A percentile compares a stretch with the other conserved stretches of the same genome.
These are phyloP conservation scores for Claviceps sp. DNA, from an alignment of 2,329 filamentous ascomycete genomes.

Conservation along the genomic window DNA sequence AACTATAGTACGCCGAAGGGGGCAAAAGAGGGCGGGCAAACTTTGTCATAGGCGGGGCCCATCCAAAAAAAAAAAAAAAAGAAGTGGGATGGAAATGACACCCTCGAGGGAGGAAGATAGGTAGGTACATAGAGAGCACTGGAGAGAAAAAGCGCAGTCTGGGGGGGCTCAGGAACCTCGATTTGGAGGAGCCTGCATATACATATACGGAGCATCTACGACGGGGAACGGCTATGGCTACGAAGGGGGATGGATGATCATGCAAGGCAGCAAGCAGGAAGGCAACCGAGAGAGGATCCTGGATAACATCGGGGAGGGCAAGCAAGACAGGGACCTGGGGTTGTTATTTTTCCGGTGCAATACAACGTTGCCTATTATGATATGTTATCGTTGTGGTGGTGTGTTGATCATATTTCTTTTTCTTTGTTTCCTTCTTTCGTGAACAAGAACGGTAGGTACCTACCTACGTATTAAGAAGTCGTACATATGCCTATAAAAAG, in stretches of 20 bases:
- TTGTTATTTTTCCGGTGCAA: background rate
- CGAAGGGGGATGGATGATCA: no score
- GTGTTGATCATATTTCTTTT: background rate
- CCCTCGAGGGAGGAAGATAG: background rate
- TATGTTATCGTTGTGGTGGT: background rate
- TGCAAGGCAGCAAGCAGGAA: no score
- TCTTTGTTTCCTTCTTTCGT: background rate
- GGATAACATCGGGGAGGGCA: no score
- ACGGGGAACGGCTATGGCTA: no score
- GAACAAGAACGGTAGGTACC: background rate
- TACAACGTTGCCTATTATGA: background rate
- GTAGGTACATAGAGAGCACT: background rate
- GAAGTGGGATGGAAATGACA: no score
- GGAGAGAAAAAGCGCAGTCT: background rate
- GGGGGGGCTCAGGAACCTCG: background rate
- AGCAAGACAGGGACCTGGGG: background rate
- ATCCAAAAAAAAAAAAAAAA: no score
- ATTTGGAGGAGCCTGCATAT: background rate
- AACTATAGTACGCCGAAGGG: no score
- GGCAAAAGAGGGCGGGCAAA: no score
- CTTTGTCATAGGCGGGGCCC: no score
- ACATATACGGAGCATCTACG: no score
- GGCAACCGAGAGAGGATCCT: no score
- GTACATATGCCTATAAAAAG: background rate
- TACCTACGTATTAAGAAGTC: no score